phyloP scores from a whole-genome alignment of 441 rosid genomes.

The Jatropha podagrica region DNA sequence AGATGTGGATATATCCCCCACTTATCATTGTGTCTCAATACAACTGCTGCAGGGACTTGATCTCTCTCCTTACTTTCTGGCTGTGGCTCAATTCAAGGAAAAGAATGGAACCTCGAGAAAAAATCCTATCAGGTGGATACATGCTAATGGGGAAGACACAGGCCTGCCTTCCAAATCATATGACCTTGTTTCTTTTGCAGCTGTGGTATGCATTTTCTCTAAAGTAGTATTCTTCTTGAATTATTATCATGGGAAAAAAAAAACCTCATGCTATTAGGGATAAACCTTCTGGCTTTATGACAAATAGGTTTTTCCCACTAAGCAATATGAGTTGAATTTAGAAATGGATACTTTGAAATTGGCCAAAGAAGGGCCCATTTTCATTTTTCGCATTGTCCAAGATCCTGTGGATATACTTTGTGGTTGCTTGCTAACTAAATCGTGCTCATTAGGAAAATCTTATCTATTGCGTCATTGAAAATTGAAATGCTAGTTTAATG shows the following conservation, averaged over 20 bases:
- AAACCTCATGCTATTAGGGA: no score
- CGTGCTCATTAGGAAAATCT: neutral
- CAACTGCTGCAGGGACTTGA: constrained; percentile 50
- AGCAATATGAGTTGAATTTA: neutral
- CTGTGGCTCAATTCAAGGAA: constrained; percentile 58
- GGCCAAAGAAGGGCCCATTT: neutral
- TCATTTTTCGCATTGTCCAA: neutral
- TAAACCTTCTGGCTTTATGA: no score
- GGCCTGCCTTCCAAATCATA: constrained; percentile 58
- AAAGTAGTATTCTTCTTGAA: neutral
- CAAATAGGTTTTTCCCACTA: neutral
- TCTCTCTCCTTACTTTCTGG: constrained; percentile 62
- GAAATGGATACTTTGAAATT: neutral
- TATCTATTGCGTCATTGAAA: neutral
- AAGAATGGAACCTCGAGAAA: constrained; percentile 37
- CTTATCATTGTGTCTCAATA: neutral
- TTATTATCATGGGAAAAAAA: neutral
- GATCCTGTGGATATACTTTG: neutral
- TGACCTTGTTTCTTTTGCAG: constrained; percentile 47
- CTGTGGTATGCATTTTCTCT: constrained; percentile 39
- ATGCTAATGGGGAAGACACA: constrained; percentile 58
- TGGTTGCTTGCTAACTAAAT: neutral
- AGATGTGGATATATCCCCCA: constrained; percentile 1
- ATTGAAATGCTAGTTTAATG: neutral
- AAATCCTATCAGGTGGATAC: constrained; percentile 47